Base-by-base conservation (phyloP, 768 basidiomycete genomes). In the Russula foetens region DNA sequence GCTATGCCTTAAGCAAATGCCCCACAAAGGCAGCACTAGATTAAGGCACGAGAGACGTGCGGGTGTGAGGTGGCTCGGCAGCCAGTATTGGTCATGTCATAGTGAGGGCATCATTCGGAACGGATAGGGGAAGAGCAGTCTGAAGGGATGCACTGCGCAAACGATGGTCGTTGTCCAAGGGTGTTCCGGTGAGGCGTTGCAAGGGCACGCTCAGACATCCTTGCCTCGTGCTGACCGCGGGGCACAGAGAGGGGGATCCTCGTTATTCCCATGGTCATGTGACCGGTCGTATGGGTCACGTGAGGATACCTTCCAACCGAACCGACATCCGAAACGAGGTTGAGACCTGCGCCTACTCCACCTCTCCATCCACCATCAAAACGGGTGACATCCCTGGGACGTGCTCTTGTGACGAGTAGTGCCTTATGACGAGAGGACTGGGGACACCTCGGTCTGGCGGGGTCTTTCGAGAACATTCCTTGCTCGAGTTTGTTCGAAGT, bases 141-240 rank as follows among this genome's bases (percentile, higher is more conserved):
- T 14, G 26, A n/a, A 49, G n/a, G 23, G 6, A 55, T 19, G 21
- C 15, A 11, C 24, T 19, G 39, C n/a, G 35, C 26, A 39, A 43
- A 51, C 26, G 31, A 53, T 43, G 24, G 21, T 43, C 15, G 56
- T 41, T 43, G 39, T 33, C 26, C 24, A 11, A 35, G 33, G 45
- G 33, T 38, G 44, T 14, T 28, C 14, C 11, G 35, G 17, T 31
- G 28, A 49, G n/a, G 19, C 48, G 17, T 31, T 31, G 29, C 29
- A n/a, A 8, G 28, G 28, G 17, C 28, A 29, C 17, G 3, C 26
- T 3, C 43, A 43, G 43, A n/a, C 48, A n/a, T 26, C 38, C 19
- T 24, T 33, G 33, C 28, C 59, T 60, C 59, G 53, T 60, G 44
- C 17, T 56, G 12, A 9, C 59, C 48, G 50, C 55, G 60, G 4